These are phyloP conservation scores for Schwanniomyces occidentalis DNA, from an alignment of 805 yeast genomes.

Conservation along the genomic window DNA sequence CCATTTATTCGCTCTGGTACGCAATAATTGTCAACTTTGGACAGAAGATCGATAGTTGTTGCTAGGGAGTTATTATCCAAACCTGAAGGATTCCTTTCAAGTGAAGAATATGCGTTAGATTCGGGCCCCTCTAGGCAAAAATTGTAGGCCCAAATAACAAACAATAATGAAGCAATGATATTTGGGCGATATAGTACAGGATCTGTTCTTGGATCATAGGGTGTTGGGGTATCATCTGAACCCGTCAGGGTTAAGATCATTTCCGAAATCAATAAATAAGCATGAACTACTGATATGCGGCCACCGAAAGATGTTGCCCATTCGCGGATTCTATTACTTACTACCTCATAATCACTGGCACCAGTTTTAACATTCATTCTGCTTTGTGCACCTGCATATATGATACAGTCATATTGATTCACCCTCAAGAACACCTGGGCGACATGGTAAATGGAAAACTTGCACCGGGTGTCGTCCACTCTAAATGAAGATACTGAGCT, in stretches of 20 bases:
- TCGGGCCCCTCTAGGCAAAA: slow-evolving; percentile 50
- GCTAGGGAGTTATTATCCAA: too few species aligned
- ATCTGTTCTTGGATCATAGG: slow-evolving; percentile 52
- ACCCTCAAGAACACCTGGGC: slow-evolving; percentile 23
- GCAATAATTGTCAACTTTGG: slow-evolving; percentile 2
- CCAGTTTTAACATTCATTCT: slow-evolving; percentile 44
- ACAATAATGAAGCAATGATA: slow-evolving; percentile 37
- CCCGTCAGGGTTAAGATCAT: slow-evolving; percentile 50
- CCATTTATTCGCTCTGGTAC: slow-evolving; percentile 34
- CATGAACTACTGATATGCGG: slow-evolving; percentile 54
- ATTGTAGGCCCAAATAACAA: slow-evolving; percentile 53
- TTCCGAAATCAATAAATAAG: slow-evolving; percentile 58
- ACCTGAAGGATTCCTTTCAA: background rate
- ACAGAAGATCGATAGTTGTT: slow-evolving; percentile 1
- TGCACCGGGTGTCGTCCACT: slow-evolving; percentile 14
- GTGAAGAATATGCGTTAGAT: slow-evolving; percentile 19
- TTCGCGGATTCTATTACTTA: slow-evolving; percentile 48
- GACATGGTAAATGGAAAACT: slow-evolving; percentile 21
- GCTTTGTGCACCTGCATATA: slow-evolving; percentile 28
- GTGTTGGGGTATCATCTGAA: slow-evolving; percentile 7
- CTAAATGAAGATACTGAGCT: slow-evolving; percentile 10
- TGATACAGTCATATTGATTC: slow-evolving; percentile 27
- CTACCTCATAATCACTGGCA: slow-evolving; percentile 44
- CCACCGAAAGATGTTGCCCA: slow-evolving; percentile 53
- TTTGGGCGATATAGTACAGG: slow-evolving; percentile 39